Evolutionary conservation across 1,284 basidiomycete species (phyloP), one percentile per base, ranked within the genome.

Genomic region (Pholiota adiposa): DNA sequence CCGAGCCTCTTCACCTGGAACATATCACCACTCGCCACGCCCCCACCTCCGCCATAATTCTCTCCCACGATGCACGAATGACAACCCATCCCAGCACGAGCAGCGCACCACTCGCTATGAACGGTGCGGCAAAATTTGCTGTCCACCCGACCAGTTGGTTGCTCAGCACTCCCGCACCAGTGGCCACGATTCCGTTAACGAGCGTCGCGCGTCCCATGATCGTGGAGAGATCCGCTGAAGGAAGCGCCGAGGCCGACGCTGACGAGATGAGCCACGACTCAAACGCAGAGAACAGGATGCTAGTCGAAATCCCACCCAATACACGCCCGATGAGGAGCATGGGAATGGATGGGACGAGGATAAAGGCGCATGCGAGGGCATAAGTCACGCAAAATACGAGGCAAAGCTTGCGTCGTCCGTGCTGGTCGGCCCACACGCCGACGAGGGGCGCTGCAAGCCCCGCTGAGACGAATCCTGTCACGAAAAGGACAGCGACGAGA

Each of bases 201-300:
- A 90, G 78, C 0, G 88, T 88, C 4, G 88, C 89, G 27, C 85
- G 83, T 11, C 89, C 89, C 71, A 92, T 82, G 58, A 91, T 89
- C 14, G 72, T 77, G n/a, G 86, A 88, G 9, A 92, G 78, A 53
- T 88, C 86, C 8, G 81, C 71, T 21, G 83, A 79, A 0, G 83
- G 76, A 9, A 91, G 75, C 3, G 79, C 76, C 9, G 80, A 64
- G 9, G 79, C 73, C 48, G 81, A 81, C 8, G 87, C 77, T 4
- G 86, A 80, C 5, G 86, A 85, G 49, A 91, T 81, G 34, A 92
- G 74, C 90, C 89, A 92, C 23, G 87, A 85, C 65, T 92, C 89
- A 64, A 90, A 90, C 3, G 83, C 85, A 5, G 88, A 89, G 74
- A 86, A 90, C 23, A 91, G 80, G 63, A 91, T 90, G 14, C 89